Evolutionary conservation across 1,139 yeast genomes (phyloP).

Genomic region (Kodamaea sp.): DNA sequence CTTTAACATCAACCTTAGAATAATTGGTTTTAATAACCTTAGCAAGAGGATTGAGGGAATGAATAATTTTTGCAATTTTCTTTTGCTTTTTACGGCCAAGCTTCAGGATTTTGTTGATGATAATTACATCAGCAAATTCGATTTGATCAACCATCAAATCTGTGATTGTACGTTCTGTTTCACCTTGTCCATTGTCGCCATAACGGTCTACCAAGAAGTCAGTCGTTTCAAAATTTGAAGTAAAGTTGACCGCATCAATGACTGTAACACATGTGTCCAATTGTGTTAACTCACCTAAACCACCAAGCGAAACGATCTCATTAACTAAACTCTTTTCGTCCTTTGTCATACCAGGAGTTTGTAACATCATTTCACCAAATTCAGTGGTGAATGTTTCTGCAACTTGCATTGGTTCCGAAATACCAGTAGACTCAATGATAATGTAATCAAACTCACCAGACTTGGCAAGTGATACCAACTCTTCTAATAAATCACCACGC

Average conservation of each 20-base stretch:
- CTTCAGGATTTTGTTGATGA: slow-evolving; percentile 33
- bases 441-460: slow-evolving; percentile 36
- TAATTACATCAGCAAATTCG: slow-evolving; percentile 42
- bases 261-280: slow-evolving; percentile 48
- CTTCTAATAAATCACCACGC: slow-evolving; percentile 43
- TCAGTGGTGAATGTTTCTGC: slow-evolving; percentile 47
- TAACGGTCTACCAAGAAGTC: slow-evolving; percentile 39
- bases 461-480: slow-evolving; percentile 33
- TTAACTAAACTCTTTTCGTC: slow-evolving; percentile 25
- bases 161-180: slow-evolving; percentile 40
- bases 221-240: slow-evolving; percentile 39
- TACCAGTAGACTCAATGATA: slow-evolving; percentile 44
- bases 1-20: slow-evolving; percentile 31
- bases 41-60: slow-evolving; percentile 40
- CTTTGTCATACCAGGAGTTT: slow-evolving; percentile 15
- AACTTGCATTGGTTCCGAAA: slow-evolving; percentile 48
- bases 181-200: slow-evolving; percentile 36
- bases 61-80: slow-evolving; percentile 28
- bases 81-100: slow-evolving; percentile 21
- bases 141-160: slow-evolving; percentile 46
- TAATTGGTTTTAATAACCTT: slow-evolving; percentile 31
- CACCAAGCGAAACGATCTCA: slow-evolving; percentile 35
- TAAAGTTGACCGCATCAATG: slow-evolving; percentile 39
- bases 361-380: slow-evolving; percentile 28
- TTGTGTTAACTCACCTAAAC: slow-evolving; percentile 32